These are phyloP conservation scores for Protostelium mycophagum DNA, from an alignment of 78 protist genomes.

Conservation along the genomic window DNA sequence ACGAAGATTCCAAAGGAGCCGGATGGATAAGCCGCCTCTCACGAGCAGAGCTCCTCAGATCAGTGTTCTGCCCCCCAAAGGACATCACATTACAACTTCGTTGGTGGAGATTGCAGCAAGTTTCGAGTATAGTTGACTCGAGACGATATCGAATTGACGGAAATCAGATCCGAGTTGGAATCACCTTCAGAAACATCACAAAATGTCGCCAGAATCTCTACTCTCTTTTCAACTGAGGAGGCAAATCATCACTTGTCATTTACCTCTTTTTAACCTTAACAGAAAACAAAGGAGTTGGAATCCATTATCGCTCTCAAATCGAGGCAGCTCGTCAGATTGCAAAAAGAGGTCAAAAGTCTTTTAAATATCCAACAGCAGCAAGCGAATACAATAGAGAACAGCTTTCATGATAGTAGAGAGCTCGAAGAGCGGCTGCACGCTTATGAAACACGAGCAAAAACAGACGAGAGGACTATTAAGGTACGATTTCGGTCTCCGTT, in stretches of 20 bases:
- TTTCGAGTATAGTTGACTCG: background rate
- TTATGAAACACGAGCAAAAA: background rate
- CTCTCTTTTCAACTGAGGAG: background rate
- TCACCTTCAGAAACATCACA: background rate
- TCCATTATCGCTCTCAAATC: background rate
- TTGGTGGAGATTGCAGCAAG: background rate
- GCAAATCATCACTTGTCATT: background rate
- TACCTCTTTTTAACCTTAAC: background rate
- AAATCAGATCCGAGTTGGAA: background rate
- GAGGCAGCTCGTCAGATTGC: background rate
- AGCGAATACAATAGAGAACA: background rate
- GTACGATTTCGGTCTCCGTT: too few relatives aligned
- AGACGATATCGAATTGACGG: background rate
- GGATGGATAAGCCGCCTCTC: too few relatives aligned
- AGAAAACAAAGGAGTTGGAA: background rate
- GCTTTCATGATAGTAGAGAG: background rate
- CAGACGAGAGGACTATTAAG: background rate
- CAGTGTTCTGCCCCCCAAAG: background rate
- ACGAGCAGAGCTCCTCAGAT: background rate
- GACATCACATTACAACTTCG: background rate
- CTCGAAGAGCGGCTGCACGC: background rate
- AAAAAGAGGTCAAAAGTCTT: background rate
- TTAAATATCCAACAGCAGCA: background rate
- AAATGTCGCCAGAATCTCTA: background rate
- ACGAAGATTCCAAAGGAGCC: too few relatives aligned